phyloP scores from a whole-genome alignment of 768 basidiomycete species.

The Suillus subaureus region DNA sequence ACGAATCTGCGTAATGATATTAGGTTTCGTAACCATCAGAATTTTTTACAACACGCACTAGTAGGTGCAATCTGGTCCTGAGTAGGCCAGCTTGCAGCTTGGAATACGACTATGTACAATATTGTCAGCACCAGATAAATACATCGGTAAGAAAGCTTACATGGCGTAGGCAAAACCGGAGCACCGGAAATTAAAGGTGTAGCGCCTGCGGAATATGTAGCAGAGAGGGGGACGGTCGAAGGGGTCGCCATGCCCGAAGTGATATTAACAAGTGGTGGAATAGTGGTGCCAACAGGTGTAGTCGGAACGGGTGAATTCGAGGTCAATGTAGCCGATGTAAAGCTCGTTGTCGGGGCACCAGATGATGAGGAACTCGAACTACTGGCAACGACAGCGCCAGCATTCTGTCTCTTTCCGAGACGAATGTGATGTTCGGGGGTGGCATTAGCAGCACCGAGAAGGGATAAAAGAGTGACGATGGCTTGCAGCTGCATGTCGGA shows the following conservation, averaged over 20 bases:
- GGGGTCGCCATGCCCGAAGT: conserved; percentile 65
- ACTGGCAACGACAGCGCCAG: conserved; percentile 6
- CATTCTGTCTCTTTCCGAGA: conserved; percentile 41
- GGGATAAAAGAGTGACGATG: conserved; percentile 47
- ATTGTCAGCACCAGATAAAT: conserved; percentile 1
- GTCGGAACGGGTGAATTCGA: conserved; percentile 26
- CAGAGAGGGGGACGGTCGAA: conserved; percentile 47
- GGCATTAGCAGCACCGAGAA: conserved; percentile 42
- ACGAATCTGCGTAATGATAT: conserved; percentile 42
- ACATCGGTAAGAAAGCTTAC: conserved; percentile 33
- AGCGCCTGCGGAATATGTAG: conserved; percentile 61
- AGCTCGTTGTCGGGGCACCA: conserved; percentile 1
- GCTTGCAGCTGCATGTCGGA: conserved; percentile 46
- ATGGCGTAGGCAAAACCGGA: conserved; percentile 63
- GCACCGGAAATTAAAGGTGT: conserved; percentile 65
- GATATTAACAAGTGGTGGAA: conserved; percentile 62
- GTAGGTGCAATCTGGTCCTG: conserved; percentile 64
- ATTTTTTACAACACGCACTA: conserved; percentile 40
- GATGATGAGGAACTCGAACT: not conserved
- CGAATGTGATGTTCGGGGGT: conserved; percentile 37
- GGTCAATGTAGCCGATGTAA: conserved; percentile 15
- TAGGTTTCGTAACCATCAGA: not conserved
- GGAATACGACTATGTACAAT: conserved; percentile 45
- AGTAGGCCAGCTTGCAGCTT: conserved; percentile 56
- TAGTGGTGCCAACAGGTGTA: conserved; percentile 41